Evolutionary conservation across 148 eudicot species (phyloP).

Genomic region (Chenopodium berlandieri): DNA sequence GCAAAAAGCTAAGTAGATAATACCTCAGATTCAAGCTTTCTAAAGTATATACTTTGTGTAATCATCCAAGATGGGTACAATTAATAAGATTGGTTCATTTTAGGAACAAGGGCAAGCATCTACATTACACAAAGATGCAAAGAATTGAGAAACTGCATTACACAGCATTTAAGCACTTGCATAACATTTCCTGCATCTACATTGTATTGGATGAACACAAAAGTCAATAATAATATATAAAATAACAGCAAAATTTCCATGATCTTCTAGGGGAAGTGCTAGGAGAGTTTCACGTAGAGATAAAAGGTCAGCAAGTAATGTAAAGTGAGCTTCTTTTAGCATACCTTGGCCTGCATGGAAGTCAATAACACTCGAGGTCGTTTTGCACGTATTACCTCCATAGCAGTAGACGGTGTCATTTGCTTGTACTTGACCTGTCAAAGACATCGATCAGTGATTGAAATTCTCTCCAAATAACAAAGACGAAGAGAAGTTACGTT

Average conservation of each 20-base stretch:
- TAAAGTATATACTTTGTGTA: too few species aligned
- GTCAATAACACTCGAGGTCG: constrained; percentile 73
- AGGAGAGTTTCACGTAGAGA: background rate
- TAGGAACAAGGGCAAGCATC: too few species aligned
- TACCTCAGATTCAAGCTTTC: too few species aligned
- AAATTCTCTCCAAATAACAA: background rate
- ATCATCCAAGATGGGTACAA: too few species aligned
- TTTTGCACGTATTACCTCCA: constrained; percentile 59
- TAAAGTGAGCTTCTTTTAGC: background rate
- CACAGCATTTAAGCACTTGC: background rate
- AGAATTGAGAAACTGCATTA: too few species aligned
- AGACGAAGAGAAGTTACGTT: background rate
- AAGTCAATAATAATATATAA: background rate
- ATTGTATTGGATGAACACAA: background rate
- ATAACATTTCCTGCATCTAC: background rate
- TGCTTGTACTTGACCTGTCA: constrained; percentile 58
- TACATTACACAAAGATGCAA: too few species aligned
- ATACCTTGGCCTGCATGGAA: constrained; percentile 64
- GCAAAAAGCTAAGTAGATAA: too few species aligned
- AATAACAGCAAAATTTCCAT: background rate
- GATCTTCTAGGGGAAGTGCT: background rate
- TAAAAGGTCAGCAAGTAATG: background rate
- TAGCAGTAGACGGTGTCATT: constrained; percentile 61
- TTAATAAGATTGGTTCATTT: too few species aligned
- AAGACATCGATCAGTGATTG: background rate